These are phyloP conservation scores for Thraustochytrium sp. DNA, from an alignment of 352 stramenopile genomes.

Conservation along the genomic window DNA sequence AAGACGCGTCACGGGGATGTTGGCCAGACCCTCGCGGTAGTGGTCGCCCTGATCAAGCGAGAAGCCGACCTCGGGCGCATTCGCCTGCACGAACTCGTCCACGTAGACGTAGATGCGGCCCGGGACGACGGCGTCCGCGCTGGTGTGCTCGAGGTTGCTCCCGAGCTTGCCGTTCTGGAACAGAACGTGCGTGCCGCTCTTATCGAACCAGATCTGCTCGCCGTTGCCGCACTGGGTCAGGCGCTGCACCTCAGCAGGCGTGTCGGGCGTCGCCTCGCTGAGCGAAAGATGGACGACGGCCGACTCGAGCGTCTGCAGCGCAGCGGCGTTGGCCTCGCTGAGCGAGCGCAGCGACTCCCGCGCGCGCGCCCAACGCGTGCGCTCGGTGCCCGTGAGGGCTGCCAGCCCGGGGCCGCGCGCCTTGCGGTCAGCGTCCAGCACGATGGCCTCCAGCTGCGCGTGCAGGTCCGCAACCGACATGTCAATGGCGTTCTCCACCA, in stretches of 20 bases:
- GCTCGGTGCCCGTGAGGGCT: constrained; percentile 12
- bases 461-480: constrained; percentile 28
- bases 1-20: not conserved
- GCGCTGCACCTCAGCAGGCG: not conserved
- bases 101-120: constrained; percentile 22
- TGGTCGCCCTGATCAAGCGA: not conserved
- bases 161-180: constrained; percentile 16
- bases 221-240: constrained; percentile 19
- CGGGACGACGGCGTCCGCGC: constrained; percentile 34
- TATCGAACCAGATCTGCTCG: constrained; percentile 39
- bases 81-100: constrained; percentile 31
- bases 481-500: constrained; percentile 7
- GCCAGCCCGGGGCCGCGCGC: not conserved
- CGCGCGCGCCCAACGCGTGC: not conserved
- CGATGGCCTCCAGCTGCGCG: not conserved
- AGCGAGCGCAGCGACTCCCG: not conserved
- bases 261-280: not conserved
- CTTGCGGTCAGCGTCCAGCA: not conserved
- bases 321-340: not conserved
- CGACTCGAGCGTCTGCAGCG: not conserved
- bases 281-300: constrained; percentile 30
- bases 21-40: not conserved
- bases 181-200: constrained; percentile 8
- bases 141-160: constrained; percentile 23
- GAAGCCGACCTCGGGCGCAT: constrained; percentile 16